Conservation (phyloP, 768 basidiomycete species). For the button mushroom (Agaricus bisporus) region DNA sequence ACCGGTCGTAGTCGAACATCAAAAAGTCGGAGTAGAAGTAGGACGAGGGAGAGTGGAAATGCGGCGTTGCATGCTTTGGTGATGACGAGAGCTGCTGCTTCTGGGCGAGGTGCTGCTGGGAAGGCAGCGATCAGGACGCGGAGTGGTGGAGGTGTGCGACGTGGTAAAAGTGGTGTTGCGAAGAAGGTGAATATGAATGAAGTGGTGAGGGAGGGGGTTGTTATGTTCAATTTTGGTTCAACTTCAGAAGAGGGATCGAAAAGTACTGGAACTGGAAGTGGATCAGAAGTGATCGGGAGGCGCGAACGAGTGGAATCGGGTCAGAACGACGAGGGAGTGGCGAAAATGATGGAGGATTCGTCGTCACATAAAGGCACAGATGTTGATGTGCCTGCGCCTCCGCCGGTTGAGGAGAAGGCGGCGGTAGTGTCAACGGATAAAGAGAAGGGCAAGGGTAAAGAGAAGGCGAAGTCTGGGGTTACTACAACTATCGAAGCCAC, state of each 20-base stretch:
- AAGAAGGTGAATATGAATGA: constrained; percentile 4
- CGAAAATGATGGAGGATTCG: background rate
- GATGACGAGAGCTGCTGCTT: constrained; percentile 5
- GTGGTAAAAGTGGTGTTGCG: background rate
- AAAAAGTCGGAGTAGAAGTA: constrained; percentile 8
- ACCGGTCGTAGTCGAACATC: background rate
- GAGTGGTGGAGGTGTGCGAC: background rate
- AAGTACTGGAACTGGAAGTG: constrained; percentile 3
- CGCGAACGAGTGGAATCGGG: background rate
- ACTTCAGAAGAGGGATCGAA: constrained; percentile 4
- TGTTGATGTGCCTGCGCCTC: background rate
- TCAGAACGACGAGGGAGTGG: background rate
- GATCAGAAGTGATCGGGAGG: background rate
- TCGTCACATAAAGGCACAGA: background rate
- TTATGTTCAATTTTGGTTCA: constrained; percentile 5
- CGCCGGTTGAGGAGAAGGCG: constrained; percentile 7
- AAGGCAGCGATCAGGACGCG: background rate
- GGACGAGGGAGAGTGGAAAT: background rate
- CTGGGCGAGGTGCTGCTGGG: background rate
- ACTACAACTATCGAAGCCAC: constrained; percentile 1
- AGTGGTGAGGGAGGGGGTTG: background rate
- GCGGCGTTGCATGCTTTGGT: background rate
- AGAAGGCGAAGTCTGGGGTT: constrained; percentile 6
- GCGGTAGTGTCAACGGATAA: background rate
- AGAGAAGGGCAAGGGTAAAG: constrained; percentile 4